Base-by-base conservation (phyloP, 306 rosid species). In the Quercus dentata region DNA sequence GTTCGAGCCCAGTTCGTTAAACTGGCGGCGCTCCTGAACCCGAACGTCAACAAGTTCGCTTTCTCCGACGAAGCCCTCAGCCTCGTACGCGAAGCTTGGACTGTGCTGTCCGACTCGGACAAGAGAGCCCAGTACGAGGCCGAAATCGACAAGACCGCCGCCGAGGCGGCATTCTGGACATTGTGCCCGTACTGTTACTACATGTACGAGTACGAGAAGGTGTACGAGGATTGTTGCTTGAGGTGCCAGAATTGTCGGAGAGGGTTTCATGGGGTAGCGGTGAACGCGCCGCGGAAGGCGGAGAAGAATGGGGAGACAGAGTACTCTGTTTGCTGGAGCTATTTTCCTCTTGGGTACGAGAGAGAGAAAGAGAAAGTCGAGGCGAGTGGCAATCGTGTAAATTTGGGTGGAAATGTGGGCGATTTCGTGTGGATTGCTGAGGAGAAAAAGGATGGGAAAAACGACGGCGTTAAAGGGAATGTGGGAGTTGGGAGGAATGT, bases 141-240 rank as follows among this genome's bases (percentile, higher is more conserved):
- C 0, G 84, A 71, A 76, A 54, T 79, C 15, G 62, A 58, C 9
- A 35, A 38, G 10, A 8, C 56, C 6, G 73, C 46, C 56, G 25
- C 49, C 23, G 44, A 2, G 67, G 46, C 46, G 46, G 54, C 54
- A 25, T 92, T 94, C 75, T 94, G 98, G 98, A 92, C 97, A 0
- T 31, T 90, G 71, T 94, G 97, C 74, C 94, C 97, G 9, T 94
- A 85, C 78, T 92, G 97, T 56, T 92, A 84, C 85, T 82, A 20
- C 70, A 55, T 92, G 76, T 90, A 82, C 35, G 87, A 89, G 77
- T 92, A 92, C 74, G 83, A 82, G 78, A 88, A 61, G 59, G 77
- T 59, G 21, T 94, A 88, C 27, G 78, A 82, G 69, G 97, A 79
- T 3, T 90, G 85, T 72, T 65, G 91, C 17, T 52, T 94, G 35